Evolutionary conservation across 2,329 filamentous ascomycete genomes (phyloP), one percentile per base, ranked within the genome.

Genomic region (Xylariaceae sp.): DNA sequence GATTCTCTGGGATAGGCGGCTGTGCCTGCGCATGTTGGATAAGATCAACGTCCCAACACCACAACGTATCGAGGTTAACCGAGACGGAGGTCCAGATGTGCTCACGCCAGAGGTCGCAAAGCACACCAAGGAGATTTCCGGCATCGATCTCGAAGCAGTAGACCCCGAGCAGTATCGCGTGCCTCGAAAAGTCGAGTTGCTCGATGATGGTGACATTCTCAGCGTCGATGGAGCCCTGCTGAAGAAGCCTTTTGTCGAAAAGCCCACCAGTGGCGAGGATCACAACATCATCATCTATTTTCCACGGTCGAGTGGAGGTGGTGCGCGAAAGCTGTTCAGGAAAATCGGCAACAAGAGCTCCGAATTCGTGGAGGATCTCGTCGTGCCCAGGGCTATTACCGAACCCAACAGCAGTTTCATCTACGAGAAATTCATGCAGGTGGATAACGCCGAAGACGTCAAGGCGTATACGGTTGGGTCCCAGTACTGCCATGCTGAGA

Each of bases 321-420:
- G 92, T 43, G 94, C 88, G 17, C 77, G 94, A 42, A 86, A 90
- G 51, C 75, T 98, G 3, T 98, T 98, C 66, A 78, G 92, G 41
- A 98, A 98, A 63, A 86, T 98, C 54, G 94, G 94, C 55, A 98
- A 98, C 72, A 98, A 98, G 67, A 97, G 90, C 62, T 97, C 90
- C 1, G 94, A 98, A 61, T 94, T 84, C 56, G 84, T 96, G 43
- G 76, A 84, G 12, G 81, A 81, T 9, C 73, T 98, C 43, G 77
- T 68, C 12, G 65, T 85, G 13, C 92, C 92, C 9, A 74, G 89
- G 26, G 88, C 83, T 36, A 83, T 97, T 45, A 83, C 83, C 1
- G 88, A 97, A 51, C 77, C 80, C 1, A 73, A 73, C 14, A 80
- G 84, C 55, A 97, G 89, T 61, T 98, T 90, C 68, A 79, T 98